These are phyloP conservation scores for Cladosporium halotolerans DNA, from an alignment of 2,329 filamentous ascomycete genomes.

Conservation along the genomic window DNA sequence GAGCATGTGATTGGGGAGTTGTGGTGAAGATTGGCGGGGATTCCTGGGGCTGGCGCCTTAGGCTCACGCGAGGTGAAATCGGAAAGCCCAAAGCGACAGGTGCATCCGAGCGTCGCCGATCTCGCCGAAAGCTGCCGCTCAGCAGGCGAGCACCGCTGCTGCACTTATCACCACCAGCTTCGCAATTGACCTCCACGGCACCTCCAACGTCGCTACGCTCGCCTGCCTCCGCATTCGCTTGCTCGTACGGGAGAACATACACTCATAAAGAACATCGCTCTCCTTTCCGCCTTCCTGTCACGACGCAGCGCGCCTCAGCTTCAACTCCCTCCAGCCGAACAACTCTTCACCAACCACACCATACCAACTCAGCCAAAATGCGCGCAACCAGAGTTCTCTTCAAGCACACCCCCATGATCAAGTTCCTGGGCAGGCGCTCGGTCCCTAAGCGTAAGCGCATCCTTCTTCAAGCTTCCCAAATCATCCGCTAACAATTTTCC, in stretches of 20 bases:
- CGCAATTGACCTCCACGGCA: background rate
- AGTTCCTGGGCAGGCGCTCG: slow-evolving; percentile 45
- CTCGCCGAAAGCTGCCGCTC: slow-evolving; percentile 6
- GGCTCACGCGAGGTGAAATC: background rate
- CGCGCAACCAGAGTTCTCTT: slow-evolving; percentile 41
- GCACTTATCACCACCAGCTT: background rate
- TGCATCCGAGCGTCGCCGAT: slow-evolving; percentile 5
- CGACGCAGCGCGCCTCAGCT: background rate
- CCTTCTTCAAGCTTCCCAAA: background rate
- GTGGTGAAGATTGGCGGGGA: background rate
- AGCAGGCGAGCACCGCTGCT: background rate
- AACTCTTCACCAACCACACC: background rate
- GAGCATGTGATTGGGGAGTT: background rate
- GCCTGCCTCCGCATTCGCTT: background rate
- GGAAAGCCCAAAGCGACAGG: background rate
- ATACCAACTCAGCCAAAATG: slow-evolving; percentile 29
- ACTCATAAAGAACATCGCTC: background rate
- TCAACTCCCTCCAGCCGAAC: background rate
- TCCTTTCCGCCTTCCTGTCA: background rate
- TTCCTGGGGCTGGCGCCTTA: background rate
- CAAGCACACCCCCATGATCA: slow-evolving; percentile 46
- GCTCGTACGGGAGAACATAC: background rate
- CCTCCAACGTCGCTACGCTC: background rate
- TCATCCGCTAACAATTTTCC: slow-evolving; percentile 6
- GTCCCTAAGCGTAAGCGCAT: slow-evolving; percentile 36